Evolutionary conservation across 2,329 filamentous ascomycete species (phyloP).

Genomic region (Pseudogymnoascus sp.): DNA sequence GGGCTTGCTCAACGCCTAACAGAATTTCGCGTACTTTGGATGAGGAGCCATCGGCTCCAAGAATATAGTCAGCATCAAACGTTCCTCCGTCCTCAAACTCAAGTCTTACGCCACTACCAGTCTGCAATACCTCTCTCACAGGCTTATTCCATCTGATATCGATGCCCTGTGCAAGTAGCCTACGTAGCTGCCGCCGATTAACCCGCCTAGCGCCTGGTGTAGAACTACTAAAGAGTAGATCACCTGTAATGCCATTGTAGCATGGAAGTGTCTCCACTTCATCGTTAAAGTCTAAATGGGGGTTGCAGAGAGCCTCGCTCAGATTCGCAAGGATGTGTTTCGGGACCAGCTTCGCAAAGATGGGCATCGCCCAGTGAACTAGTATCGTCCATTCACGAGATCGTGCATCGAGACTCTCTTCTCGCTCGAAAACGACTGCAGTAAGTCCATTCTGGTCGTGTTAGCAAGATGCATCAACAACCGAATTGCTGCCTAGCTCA

Average conservation of each 20-base stretch:
- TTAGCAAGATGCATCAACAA: constrained; percentile 10
- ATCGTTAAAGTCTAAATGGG: constrained; percentile 26
- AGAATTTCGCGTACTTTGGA: constrained; percentile 28
- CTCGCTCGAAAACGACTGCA: constrained; percentile 28
- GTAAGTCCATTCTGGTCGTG: constrained; percentile 27
- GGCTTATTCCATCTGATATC: constrained; percentile 28
- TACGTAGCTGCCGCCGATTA: constrained; percentile 28
- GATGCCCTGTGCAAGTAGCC: constrained; percentile 26
- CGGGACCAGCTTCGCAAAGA: constrained; percentile 29
- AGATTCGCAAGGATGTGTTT: constrained; percentile 25
- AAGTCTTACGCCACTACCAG: constrained; percentile 16
- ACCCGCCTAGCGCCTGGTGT: constrained; percentile 30
- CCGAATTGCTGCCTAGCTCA: constrained; percentile 2
- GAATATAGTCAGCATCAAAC: constrained; percentile 23
- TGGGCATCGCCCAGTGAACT: constrained; percentile 33
- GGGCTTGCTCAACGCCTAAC: constrained; percentile 22
- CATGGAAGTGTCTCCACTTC: constrained; percentile 26
- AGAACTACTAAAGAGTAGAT: constrained; percentile 28
- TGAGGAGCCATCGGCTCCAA: constrained; percentile 28
- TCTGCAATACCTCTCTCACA: constrained; percentile 13
- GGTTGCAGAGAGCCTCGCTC: constrained; percentile 29
- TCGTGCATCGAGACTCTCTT: constrained; percentile 24
- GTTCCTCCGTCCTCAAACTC: constrained; percentile 23
- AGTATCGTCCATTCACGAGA: constrained; percentile 33
- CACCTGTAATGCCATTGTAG: constrained; percentile 30